phyloP scores from a whole-genome alignment of 1,284 basidiomycete species.

The Naganishia sp. region DNA sequence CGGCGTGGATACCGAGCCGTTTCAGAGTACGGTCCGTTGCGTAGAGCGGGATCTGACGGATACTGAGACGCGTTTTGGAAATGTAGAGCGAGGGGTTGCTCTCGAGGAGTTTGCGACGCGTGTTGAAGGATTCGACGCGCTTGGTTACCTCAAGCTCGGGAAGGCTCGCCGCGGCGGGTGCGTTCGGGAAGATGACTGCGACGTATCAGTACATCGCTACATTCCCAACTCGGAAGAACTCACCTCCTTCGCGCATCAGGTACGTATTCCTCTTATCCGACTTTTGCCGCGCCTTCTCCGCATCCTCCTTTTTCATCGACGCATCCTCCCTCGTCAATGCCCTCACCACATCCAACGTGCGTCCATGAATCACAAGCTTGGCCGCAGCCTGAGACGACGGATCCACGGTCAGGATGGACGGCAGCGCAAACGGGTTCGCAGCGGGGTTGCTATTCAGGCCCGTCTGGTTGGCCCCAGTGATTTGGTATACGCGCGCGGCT shows the following conservation, averaged over 20 bases:
- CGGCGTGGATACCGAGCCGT: conserved; percentile 78
- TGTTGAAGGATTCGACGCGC: conserved; percentile 77
- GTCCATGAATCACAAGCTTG: conserved; percentile 83
- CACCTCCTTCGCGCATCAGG: conserved; percentile 91
- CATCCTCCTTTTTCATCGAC: conserved; percentile 78
- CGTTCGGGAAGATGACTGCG: conserved; percentile 81
- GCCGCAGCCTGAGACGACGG: conserved; percentile 83
- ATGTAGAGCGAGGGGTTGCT: conserved; percentile 93
- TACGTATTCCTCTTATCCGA: conserved; percentile 96
- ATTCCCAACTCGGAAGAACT: not conserved
- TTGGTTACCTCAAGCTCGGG: conserved; percentile 75
- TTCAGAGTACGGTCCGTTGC: conserved; percentile 87
- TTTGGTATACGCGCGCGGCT: conserved; percentile 69
- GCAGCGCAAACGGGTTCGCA: conserved; percentile 80
- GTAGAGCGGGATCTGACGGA: conserved; percentile 88
- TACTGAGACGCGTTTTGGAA: conserved; percentile 86
- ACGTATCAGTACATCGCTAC: not conserved
- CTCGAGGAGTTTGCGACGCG: conserved; percentile 74
- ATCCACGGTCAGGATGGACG: conserved; percentile 90
- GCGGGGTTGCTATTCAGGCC: conserved; percentile 34
- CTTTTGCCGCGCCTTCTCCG: conserved; percentile 80
- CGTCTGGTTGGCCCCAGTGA: conserved; percentile 56
- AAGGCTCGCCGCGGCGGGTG: conserved; percentile 71
- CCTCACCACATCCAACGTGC: conserved; percentile 84
- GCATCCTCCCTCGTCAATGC: conserved; percentile 91